phyloP scores from a whole-genome alignment of 2,329 filamentous ascomycete genomes.

The Elsinoe perseae region DNA sequence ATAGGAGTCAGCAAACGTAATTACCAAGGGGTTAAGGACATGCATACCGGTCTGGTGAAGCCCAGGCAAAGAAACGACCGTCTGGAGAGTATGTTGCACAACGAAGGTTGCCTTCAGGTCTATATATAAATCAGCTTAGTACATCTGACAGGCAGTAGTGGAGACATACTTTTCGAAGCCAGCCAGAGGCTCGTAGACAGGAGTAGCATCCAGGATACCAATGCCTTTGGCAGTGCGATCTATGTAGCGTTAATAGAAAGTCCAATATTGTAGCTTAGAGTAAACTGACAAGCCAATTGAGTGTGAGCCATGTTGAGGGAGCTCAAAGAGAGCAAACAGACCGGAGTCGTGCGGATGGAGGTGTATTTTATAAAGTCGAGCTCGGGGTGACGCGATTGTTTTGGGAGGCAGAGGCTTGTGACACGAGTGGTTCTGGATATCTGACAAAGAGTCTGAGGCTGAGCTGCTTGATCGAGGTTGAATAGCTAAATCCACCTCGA shows the following conservation, averaged over 20 bases:
- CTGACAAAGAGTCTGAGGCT: constrained; percentile 8
- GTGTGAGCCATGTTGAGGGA: constrained; percentile 88
- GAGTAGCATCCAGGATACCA: constrained; percentile 84
- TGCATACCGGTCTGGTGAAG: constrained; percentile 63
- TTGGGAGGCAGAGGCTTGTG: not conserved
- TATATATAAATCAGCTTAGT: constrained; percentile 16
- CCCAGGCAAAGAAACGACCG: constrained; percentile 93
- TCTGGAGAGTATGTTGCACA: constrained; percentile 94
- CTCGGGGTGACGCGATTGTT: constrained; percentile 12
- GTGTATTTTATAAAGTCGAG: not conserved
- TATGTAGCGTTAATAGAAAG: constrained; percentile 27
- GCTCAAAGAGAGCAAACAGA: constrained; percentile 45
- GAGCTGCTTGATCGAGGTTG: constrained; percentile 25
- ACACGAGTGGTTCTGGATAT: constrained; percentile 4
- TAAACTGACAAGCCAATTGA: constrained; percentile 74
- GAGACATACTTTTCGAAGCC: constrained; percentile 61
- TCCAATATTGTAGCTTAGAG: not conserved
- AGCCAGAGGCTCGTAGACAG: constrained; percentile 74
- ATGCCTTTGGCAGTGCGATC: constrained; percentile 94
- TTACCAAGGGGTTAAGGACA: not conserved
- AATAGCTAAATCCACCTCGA: constrained; percentile 31
- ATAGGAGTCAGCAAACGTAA: constrained; percentile 17
- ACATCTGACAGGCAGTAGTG: not conserved
- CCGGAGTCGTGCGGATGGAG: not conserved
- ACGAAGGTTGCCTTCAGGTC: constrained; percentile 87